phyloP scores from a whole-genome alignment of 78 protist genomes.

The Anaeramoeba flamelloides region DNA sequence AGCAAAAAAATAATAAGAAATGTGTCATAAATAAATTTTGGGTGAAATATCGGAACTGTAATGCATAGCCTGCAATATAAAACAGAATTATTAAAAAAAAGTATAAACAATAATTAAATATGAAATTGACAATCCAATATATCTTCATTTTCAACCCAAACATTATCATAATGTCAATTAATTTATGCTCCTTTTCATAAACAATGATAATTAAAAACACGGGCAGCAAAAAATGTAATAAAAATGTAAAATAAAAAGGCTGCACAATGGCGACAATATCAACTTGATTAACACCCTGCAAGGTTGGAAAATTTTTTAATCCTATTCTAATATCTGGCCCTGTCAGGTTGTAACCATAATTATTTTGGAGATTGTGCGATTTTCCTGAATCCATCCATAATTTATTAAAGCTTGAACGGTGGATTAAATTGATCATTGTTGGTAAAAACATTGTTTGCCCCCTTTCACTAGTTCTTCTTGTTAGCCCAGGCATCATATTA shows the following conservation, averaged over 20 bases:
- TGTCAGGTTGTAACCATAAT: too few species aligned
- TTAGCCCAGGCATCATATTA: too few species aligned
- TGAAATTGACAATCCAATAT: not conserved
- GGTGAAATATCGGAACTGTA: not conserved
- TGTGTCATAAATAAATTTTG: not conserved
- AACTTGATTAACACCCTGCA: not conserved
- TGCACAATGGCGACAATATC: not conserved
- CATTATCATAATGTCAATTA: not conserved
- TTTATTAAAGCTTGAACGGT: too few species aligned
- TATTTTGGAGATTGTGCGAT: too few species aligned
- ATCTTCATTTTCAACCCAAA: not conserved
- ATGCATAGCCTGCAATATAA: not conserved
- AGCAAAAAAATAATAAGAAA: not conserved
- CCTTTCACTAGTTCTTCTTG: too few species aligned
- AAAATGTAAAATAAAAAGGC: not conserved
- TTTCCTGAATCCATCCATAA: too few species aligned
- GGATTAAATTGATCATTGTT: too few species aligned
- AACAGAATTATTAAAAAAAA: not conserved
- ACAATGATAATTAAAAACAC: not conserved
- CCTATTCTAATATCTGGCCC: not conserved
- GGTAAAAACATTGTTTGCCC: too few species aligned
- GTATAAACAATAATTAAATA: not conserved
- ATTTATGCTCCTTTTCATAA: not conserved
- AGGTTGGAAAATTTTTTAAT: not conserved
- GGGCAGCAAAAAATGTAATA: not conserved